These are phyloP conservation scores for Poterioochromonas sp. DNA, from an alignment of 352 stramenopile species.

Conservation along the genomic window DNA sequence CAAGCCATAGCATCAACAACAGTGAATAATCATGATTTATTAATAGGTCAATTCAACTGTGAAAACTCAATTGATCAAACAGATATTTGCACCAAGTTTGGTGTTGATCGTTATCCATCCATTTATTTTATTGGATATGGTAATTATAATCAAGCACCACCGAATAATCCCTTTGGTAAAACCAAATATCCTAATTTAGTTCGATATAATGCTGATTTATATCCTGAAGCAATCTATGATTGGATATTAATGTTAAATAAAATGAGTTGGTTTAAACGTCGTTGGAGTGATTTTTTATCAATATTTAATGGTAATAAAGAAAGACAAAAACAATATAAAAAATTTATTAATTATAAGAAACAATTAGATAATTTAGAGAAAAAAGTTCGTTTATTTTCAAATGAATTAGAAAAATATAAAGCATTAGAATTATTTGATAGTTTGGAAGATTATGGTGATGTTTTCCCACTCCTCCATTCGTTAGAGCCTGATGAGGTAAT, in stretches of 20 bases:
- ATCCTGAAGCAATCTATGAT: slow-evolving; percentile 19
- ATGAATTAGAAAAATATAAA: slow-evolving; percentile 22
- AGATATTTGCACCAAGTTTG: not conserved
- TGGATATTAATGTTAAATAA: slow-evolving; percentile 1
- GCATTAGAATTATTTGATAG: slow-evolving; percentile 4
- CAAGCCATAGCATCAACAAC: not conserved
- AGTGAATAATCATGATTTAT: not conserved
- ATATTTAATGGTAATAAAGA: not conserved
- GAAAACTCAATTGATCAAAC: not conserved
- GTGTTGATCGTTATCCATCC: slow-evolving; percentile 6
- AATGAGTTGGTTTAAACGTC: not conserved
- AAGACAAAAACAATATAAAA: not conserved
- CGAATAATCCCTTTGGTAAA: not conserved
- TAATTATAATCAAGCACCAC: not conserved
- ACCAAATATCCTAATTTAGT: not conserved
- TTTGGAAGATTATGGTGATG: slow-evolving; percentile 1
- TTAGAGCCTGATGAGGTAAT: slow-evolving; percentile 2
- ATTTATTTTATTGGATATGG: slow-evolving; percentile 21
- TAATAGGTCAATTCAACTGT: slow-evolving; percentile 10
- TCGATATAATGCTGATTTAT: slow-evolving; percentile 24
- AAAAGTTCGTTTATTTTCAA: not conserved
- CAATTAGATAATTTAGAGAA: not conserved
- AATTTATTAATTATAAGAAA: not conserved
- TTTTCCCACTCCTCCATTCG: not conserved
- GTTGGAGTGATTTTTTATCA: not conserved